Evolutionary conservation across 2,329 filamentous ascomycete genomes (phyloP).

Genomic region (Exserohilum rostratum): DNA sequence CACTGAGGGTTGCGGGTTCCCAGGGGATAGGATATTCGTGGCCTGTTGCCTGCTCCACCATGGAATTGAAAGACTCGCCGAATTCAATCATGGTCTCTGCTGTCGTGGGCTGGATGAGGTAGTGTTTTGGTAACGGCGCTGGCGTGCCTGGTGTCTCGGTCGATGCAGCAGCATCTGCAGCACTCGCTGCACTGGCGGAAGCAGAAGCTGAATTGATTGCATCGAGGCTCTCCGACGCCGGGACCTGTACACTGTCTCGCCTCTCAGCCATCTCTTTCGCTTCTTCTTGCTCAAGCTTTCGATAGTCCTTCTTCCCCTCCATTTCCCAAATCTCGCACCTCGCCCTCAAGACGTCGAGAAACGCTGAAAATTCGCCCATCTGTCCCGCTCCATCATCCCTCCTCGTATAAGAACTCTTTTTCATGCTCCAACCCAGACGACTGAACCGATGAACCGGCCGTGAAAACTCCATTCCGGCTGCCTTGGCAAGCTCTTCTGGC

Average conservation of each 20-base stretch:
- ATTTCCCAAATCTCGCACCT: conserved; percentile 86
- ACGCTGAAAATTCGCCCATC: conserved; percentile 75
- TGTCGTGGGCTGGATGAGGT: conserved; percentile 39
- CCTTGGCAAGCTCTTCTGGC: conserved; percentile 80
- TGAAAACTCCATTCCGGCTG: conserved; percentile 71
- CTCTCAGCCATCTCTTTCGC: not conserved
- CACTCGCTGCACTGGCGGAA: not conserved
- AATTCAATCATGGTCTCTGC: conserved; percentile 28
- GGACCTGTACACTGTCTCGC: conserved; percentile 5
- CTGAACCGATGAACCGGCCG: conserved; percentile 56
- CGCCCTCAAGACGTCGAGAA: conserved; percentile 76
- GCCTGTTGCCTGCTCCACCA: conserved; percentile 27
- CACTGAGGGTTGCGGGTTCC: conserved; percentile 53
- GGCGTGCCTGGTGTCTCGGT: not conserved
- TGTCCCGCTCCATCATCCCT: conserved; percentile 47
- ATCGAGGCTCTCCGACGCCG: not conserved
- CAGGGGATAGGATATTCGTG: conserved; percentile 51
- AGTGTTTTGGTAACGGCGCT: conserved; percentile 40
- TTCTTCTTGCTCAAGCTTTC: conserved; percentile 57
- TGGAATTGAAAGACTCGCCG: conserved; percentile 27
- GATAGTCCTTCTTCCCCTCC: conserved; percentile 72
- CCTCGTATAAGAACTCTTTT: conserved; percentile 56
- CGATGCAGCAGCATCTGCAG: not conserved
- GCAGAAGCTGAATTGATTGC: not conserved
- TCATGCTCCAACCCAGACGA: conserved; percentile 47